A percentile compares a stretch with the other conserved stretches of the same genome.
Conservation (phyloP, 805 yeast genomes). For the Candida peoriensis region DNA sequence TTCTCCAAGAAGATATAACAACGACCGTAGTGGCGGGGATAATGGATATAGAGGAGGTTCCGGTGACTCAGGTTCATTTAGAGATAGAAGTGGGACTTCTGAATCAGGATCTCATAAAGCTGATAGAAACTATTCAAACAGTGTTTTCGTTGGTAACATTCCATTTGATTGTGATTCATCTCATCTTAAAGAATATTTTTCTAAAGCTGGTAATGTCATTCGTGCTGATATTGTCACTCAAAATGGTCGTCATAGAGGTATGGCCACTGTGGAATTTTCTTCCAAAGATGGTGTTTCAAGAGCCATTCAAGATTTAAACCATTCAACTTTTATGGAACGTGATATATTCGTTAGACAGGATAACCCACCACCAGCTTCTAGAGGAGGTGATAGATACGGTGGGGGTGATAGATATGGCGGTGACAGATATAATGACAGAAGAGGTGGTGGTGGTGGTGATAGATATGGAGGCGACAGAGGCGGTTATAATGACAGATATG, state of each 20-base stretch:
- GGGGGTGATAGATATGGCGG: slow-evolving; percentile 13
- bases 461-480: slow-evolving; percentile 9
- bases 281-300: slow-evolving; percentile 56
- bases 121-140: slow-evolving; percentile 59
- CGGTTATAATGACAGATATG: slow-evolving; percentile 17
- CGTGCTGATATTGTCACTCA: slow-evolving; percentile 79
- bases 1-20: slow-evolving; percentile 31
- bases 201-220: slow-evolving; percentile 57
- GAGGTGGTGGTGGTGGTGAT: neutral
- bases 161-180: slow-evolving; percentile 59
- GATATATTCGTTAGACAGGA: slow-evolving; percentile 87
- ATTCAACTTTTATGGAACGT: slow-evolving; percentile 63
- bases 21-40: slow-evolving; percentile 31
- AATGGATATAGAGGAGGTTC: slow-evolving; percentile 28
- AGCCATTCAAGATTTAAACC: slow-evolving; percentile 69
- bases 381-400: slow-evolving; percentile 10
- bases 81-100: slow-evolving; percentile 21
- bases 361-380: slow-evolving; percentile 65
- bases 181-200: slow-evolving; percentile 56
- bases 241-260: slow-evolving; percentile 79
- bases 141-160: slow-evolving; percentile 69
- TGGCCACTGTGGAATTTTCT: slow-evolving; percentile 86
- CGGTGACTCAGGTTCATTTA: slow-evolving; percentile 26
- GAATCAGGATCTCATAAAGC: slow-evolving; percentile 28
- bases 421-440: neutral